Base-by-base conservation (phyloP, 352 stramenopile species). In the Chrysophaeum taylorii region DNA sequence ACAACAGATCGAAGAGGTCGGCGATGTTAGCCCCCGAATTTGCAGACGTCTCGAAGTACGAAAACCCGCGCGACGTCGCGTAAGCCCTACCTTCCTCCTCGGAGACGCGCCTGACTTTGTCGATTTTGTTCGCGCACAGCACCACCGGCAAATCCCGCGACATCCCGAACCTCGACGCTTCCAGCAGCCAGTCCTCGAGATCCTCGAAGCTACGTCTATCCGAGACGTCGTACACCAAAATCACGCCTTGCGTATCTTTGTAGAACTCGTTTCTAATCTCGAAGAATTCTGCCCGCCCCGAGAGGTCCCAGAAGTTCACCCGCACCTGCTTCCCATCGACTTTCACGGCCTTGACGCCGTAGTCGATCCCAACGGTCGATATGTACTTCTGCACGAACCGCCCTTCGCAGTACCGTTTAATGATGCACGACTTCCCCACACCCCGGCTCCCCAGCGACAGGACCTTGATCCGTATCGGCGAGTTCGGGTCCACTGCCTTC, bases 181-280 rank as follows among this genome's bases (percentile, higher is more conserved):
- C 91, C 9, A 78, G 74, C 15, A 97, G 75, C 90, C 91, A 97
- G 21, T 67, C 76, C 31, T 94, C 83, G 0, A 96, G 60, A 9
- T 35, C 2, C 7, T 63, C 52, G 52, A 63, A 63, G 52, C 27
- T 41, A 4, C 14, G 2, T 15, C 52, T 25, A 7, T 63, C 52
- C 7, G 7, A 36, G 27, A 39, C 52, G 52, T 63, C 52, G 33
- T 27, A 63, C 7, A 63, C 52, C 7, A 63, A 33, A 29, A 85
- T 27, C 37, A 74, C 72, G 33, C 80, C 83, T 68, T 88, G 80
- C 0, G 89, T 92, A 79, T 97, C 90, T 72, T 94, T 95, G 82
- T 97, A 97, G 72, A 97, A 97, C 81, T 97, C 92, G 75, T 97
- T 97, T 35, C 92, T 82, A 33, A 97, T 91, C 64, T 97, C 91